A percentile compares a stretch with the other conserved stretches of the same genome.
These are phyloP conservation scores for Lichtheimia ramosa DNA, from an alignment of 371 early-diverging fungal species.

Conservation along the genomic window DNA sequence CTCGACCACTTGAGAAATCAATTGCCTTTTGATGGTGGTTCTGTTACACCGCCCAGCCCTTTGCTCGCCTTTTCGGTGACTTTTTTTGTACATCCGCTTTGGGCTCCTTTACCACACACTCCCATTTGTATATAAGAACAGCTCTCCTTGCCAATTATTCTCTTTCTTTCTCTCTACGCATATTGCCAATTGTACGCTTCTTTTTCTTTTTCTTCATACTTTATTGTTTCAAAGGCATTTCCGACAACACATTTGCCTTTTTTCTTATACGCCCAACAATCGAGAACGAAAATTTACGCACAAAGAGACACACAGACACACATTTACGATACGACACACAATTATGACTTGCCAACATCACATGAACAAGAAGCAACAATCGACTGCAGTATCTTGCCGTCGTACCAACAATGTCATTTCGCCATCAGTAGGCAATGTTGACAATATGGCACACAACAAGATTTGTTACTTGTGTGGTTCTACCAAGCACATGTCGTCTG, in stretches of 20 bases:
- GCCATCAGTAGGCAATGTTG: background rate
- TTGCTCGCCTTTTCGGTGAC: constrained; percentile 8
- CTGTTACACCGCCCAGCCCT: constrained; percentile 26
- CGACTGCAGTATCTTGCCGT: no score
- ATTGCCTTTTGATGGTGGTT: constrained; percentile 4
- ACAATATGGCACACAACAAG: constrained; percentile 6
- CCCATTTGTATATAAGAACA: constrained; percentile 9
- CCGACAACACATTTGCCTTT: no score
- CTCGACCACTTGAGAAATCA: constrained; percentile 8
- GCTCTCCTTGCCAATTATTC: background rate
- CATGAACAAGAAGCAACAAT: background rate
- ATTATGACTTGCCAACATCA: background rate
- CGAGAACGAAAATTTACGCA: background rate
- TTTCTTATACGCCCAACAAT: background rate
- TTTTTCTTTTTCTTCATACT: background rate
- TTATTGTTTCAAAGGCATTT: background rate
- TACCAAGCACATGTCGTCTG: constrained; percentile 44
- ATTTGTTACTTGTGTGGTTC: constrained; percentile 51
- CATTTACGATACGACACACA: background rate
- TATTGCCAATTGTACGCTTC: background rate
- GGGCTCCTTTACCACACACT: background rate
- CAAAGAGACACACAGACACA: constrained; percentile 2
- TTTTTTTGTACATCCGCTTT: constrained; percentile 15
- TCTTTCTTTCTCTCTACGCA: background rate
- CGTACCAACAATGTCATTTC: background rate